A percentile compares a stretch with the other conserved stretches of the same genome.
Evolutionary conservation across 331 rosid genomes (phyloP).

Genomic region (Pyrus hybrid): DNA sequence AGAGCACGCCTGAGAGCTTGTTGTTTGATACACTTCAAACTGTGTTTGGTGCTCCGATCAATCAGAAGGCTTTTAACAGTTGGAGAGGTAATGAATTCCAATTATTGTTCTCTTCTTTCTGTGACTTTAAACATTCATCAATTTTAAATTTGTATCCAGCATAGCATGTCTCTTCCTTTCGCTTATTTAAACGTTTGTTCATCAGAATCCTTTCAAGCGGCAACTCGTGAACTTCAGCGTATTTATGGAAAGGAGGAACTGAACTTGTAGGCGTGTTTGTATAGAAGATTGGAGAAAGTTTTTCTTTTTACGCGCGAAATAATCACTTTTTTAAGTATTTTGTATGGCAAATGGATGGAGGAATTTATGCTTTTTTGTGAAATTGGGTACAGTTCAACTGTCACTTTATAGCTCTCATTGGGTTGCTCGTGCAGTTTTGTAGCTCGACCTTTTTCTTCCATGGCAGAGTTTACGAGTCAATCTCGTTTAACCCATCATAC

Average conservation of each 20-base stretch:
- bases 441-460: neutral
- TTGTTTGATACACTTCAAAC: conserved; percentile 73
- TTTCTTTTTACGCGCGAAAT: conserved; percentile 15
- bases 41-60: conserved; percentile 74
- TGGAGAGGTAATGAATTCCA: conserved; percentile 57
- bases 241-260: conserved; percentile 79
- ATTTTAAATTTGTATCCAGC: neutral
- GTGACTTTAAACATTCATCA: neutral
- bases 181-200: neutral
- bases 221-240: conserved; percentile 89
- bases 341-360: neutral
- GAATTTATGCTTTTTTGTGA: conserved; percentile 4
- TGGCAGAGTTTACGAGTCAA: neutral
- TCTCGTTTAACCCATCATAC: neutral
- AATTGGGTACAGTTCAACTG: neutral
- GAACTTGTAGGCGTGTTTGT: conserved; percentile 22
- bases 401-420: too few species aligned
- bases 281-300: conserved; percentile 10
- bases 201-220: conserved; percentile 90
- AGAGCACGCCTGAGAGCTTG: conserved; percentile 67
- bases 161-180: neutral
- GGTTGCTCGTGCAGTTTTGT: neutral
- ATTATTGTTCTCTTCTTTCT: neutral
- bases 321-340: neutral
- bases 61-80: conserved; percentile 69